Evolutionary conservation across 495 filamentous ascomycete species (phyloP).

Genomic region (Tuber indicum): DNA sequence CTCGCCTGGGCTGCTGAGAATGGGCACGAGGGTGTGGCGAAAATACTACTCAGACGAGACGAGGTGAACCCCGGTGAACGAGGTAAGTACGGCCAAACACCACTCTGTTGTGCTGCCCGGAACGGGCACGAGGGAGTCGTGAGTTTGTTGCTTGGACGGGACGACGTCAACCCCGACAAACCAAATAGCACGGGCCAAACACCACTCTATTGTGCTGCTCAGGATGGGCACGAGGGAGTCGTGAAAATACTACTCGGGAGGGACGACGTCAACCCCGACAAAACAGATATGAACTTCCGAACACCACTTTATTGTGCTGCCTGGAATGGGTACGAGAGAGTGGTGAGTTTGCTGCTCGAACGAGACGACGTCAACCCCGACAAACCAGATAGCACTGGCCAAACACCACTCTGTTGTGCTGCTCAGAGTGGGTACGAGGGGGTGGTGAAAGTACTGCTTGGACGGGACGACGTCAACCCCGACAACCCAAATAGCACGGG

Average conservation of each 20-base stretch:
- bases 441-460: too few relatives aligned
- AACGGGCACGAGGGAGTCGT: neutral
- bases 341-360: too few relatives aligned
- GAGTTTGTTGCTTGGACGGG: neutral
- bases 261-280: neutral
- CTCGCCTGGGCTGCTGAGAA: neutral
- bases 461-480: too few relatives aligned
- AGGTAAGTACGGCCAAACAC: neutral
- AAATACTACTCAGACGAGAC: neutral
- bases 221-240: neutral
- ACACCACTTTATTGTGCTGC: neutral
- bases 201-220: neutral
- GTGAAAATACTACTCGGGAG: neutral
- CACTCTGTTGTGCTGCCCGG: neutral
- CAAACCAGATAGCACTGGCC: too few relatives aligned
- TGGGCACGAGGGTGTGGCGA: neutral
- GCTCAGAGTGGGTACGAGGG: too few relatives aligned
- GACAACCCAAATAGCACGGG: too few relatives aligned
- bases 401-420: too few relatives aligned
- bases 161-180: neutral
- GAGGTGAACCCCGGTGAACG: neutral
- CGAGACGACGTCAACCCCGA: too few relatives aligned
- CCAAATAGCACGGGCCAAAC: neutral
- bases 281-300: too few relatives aligned
- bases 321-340: too few relatives aligned